These are phyloP conservation scores for Leccinum olivaceopallidum DNA, from an alignment of 768 basidiomycete species.

Conservation along the genomic window DNA sequence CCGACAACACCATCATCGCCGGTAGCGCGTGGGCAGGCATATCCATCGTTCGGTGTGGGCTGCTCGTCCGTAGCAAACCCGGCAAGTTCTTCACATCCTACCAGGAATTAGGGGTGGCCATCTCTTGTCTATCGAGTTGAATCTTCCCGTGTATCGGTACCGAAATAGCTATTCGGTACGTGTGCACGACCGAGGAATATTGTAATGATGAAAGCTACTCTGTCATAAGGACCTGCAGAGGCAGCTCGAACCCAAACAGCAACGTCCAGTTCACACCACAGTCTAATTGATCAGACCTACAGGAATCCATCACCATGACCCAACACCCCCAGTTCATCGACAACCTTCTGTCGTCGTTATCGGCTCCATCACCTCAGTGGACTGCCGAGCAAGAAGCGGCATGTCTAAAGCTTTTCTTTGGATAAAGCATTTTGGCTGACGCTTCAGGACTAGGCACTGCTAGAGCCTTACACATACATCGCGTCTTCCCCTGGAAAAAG, in stretches of 20 bases:
- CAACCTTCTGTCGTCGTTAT: slow-evolving; percentile 35
- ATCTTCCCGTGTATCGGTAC: not conserved
- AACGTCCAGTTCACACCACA: not conserved
- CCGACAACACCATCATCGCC: no score
- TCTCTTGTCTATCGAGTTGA: no score
- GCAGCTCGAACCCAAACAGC: not conserved
- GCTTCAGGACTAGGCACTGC: slow-evolving; percentile 42
- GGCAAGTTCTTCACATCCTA: no score
- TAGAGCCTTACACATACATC: slow-evolving; percentile 90
- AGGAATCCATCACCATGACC: slow-evolving; percentile 10
- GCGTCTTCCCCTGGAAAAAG: slow-evolving; percentile 89
- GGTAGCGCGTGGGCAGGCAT: no score
- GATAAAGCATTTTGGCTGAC: not conserved
- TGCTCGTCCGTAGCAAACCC: no score
- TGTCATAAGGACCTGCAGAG: not conserved
- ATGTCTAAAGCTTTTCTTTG: not conserved
- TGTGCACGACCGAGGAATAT: not conserved
- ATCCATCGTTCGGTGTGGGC: no score
- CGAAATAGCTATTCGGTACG: not conserved
- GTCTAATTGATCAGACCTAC: not conserved
- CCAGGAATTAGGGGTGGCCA: no score
- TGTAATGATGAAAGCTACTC: not conserved
- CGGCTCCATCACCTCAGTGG: slow-evolving; percentile 25
- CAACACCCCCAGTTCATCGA: slow-evolving; percentile 37
- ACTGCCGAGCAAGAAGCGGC: slow-evolving; percentile 26